Evolutionary conservation across 2,329 filamentous ascomycete species (phyloP).

Genomic region (Colletotrichum coccodes): DNA sequence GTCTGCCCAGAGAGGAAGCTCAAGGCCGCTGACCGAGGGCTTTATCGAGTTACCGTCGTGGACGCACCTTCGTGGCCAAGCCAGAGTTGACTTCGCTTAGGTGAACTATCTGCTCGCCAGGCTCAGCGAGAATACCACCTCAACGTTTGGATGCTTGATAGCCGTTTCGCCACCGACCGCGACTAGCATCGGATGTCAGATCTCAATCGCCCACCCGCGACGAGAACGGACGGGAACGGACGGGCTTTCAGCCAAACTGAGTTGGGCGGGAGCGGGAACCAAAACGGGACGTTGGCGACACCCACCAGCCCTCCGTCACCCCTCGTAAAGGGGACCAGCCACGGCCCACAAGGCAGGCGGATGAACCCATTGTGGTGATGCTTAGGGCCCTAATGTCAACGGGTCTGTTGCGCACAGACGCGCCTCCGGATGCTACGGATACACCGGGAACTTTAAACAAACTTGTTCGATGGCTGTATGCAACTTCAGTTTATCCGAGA

Average conservation of each 20-base stretch:
- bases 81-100: neutral
- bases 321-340: neutral
- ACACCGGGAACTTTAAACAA: conserved; percentile 20
- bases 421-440: conserved; percentile 3
- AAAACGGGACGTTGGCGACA: conserved; percentile 9
- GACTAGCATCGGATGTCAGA: neutral
- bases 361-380: neutral
- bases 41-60: neutral
- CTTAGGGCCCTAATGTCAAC: neutral
- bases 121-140: neutral
- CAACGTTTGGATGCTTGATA: neutral
- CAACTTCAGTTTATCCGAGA: conserved; percentile 1
- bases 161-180: neutral
- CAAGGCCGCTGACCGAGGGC: neutral
- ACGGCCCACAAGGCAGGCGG: neutral
- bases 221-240: conserved; percentile 2
- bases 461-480: neutral
- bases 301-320: neutral
- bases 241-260: neutral
- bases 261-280: neutral
- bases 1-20: neutral
- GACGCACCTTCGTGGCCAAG: neutral
- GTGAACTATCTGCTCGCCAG: neutral
- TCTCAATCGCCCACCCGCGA: neutral
- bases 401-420: conserved; percentile 9